These are phyloP conservation scores for Colletotrichum higginsianum DNA, from an alignment of 2,329 filamentous ascomycete species.

Conservation along the genomic window DNA sequence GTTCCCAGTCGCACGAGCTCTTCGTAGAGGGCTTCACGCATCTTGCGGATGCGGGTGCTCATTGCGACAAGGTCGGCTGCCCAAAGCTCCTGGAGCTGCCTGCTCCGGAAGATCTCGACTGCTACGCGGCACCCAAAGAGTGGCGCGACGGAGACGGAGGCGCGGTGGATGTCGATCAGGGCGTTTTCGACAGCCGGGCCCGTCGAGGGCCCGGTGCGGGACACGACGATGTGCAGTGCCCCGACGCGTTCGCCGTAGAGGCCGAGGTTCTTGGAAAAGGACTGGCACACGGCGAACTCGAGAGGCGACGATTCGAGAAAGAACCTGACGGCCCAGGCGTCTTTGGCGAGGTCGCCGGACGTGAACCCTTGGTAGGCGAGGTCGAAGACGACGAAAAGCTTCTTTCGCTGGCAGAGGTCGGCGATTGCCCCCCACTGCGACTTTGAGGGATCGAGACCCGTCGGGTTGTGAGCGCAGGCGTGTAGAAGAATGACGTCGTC, in stretches of 20 bases:
- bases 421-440: constrained; percentile 50
- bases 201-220: neutral
- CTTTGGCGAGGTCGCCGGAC: constrained; percentile 49
- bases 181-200: neutral
- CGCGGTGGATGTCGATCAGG: neutral
- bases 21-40: too few species aligned
- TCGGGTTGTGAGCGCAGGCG: constrained; percentile 53
- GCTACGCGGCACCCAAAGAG: neutral
- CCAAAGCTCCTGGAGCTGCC: too few species aligned
- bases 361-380: constrained; percentile 54
- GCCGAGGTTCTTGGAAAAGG: constrained; percentile 47
- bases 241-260: constrained; percentile 45
- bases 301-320: constrained; percentile 44
- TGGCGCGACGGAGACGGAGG: constrained; percentile 46
- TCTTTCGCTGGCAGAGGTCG: constrained; percentile 46
- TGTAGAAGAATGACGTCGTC: constrained; percentile 51
- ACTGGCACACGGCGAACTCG: constrained; percentile 48
- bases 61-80: too few species aligned
- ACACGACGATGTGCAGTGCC: constrained; percentile 19
- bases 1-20: neutral
- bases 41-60: too few species aligned
- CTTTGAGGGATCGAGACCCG: constrained; percentile 49
- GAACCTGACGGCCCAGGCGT: constrained; percentile 50
- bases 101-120: too few species aligned
- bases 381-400: constrained; percentile 51